Evolutionary conservation across 306 rosid genomes (phyloP).

Genomic region (Fragaria iinumae): DNA sequence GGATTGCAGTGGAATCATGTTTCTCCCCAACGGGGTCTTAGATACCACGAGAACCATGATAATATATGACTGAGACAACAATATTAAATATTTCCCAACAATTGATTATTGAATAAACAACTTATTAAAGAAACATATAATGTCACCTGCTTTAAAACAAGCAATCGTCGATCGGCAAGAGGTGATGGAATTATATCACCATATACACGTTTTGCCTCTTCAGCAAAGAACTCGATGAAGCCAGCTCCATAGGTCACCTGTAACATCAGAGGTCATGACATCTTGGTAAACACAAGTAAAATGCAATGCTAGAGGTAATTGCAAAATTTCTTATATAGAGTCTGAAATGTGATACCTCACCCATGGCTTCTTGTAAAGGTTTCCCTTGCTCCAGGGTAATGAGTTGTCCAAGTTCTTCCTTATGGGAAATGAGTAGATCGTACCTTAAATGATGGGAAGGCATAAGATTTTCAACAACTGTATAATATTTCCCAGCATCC

Average conservation of each 20-base stretch:
- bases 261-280: slow-evolving; percentile 22
- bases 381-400: slow-evolving; percentile 98
- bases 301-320: slow-evolving; percentile 1
- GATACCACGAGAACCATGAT: not conserved
- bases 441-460: slow-evolving; percentile 53
- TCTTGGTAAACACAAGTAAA: slow-evolving; percentile 14
- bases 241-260: slow-evolving; percentile 77
- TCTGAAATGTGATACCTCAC: slow-evolving; percentile 58
- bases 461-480: slow-evolving; percentile 15
- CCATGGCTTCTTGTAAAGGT: slow-evolving; percentile 85
- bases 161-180: slow-evolving; percentile 69
- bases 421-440: slow-evolving; percentile 67
- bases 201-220: slow-evolving; percentile 92
- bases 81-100: not conserved
- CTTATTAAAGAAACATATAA: slow-evolving; percentile 12
- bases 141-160: slow-evolving; percentile 89
- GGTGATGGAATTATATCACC: slow-evolving; percentile 95
- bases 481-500: slow-evolving; percentile 11
- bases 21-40: not conserved
- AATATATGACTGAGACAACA: not conserved
- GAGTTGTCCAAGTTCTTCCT: slow-evolving; percentile 85
- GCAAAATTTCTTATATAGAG: slow-evolving; percentile 21
- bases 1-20: not conserved
- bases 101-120: not conserved
- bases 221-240: slow-evolving; percentile 86